Percentiles rank a stretch among this genome's conserved stretches.
Evolutionary conservation across 768 basidiomycete species (phyloP).

Genomic region (Tulasnella calospora): DNA sequence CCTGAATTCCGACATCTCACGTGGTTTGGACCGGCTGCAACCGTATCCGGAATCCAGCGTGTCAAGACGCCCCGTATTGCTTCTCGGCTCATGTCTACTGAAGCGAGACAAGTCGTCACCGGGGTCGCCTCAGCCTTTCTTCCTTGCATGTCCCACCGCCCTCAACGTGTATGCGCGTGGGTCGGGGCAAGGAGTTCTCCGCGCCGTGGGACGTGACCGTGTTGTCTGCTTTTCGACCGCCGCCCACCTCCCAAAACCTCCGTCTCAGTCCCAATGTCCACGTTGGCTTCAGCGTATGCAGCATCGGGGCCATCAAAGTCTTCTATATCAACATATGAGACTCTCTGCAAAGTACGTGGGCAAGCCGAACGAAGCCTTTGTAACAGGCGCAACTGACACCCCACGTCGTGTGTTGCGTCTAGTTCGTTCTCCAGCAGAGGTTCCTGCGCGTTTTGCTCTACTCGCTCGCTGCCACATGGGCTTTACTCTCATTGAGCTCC

Average conservation of each 20-base stretch:
- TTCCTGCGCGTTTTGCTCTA: conserved; percentile 5
- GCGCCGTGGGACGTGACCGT: background rate
- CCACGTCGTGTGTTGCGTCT: background rate
- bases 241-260: background rate
- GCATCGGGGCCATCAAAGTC: background rate
- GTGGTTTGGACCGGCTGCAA: background rate
- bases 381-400: background rate
- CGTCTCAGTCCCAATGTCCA: background rate
- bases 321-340: background rate
- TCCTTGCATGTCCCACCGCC: too few relatives aligned
- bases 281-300: background rate
- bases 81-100: too few relatives aligned
- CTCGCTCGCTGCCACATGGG: conserved; percentile 14
- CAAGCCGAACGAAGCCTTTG: background rate
- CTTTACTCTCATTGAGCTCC: background rate
- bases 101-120: too few relatives aligned
- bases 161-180: conserved; percentile 16
- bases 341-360: background rate
- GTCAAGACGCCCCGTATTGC: too few relatives aligned
- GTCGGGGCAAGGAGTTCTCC: background rate
- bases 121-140: too few relatives aligned
- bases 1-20: background rate
- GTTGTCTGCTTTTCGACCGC: conserved; percentile 7
- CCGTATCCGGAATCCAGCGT: background rate
- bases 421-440: conserved; percentile 17